phyloP scores from a whole-genome alignment of 2,329 filamentous ascomycete species.

The Ceratocystiopsis minuta region DNA sequence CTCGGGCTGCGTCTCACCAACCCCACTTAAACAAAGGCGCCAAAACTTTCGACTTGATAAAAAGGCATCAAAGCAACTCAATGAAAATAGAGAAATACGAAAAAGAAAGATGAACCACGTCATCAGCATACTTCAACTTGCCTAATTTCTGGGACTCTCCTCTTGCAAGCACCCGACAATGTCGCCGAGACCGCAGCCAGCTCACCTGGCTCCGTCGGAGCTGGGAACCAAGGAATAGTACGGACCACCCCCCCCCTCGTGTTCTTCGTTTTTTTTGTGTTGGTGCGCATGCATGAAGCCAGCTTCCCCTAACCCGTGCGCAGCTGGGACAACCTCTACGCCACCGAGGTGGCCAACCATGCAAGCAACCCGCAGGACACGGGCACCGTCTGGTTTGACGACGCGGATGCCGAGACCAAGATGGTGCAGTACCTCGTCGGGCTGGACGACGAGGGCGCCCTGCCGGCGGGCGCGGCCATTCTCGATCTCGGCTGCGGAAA shows the following conservation, averaged over 20 bases:
- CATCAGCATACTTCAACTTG: too few relatives aligned
- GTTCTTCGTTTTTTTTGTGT: not conserved
- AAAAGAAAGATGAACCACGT: too few relatives aligned
- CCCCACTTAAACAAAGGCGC: too few relatives aligned
- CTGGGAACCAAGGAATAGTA: conserved; percentile 88
- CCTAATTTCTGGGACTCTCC: too few relatives aligned
- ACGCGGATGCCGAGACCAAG: conserved; percentile 72
- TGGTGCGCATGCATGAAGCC: too few relatives aligned
- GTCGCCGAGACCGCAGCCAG: conserved; percentile 24
- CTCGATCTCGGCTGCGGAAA: conserved; percentile 91
- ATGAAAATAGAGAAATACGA: too few relatives aligned
- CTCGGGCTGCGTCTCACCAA: too few relatives aligned
- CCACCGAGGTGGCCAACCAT: conserved; percentile 53
- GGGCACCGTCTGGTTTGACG: conserved; percentile 92
- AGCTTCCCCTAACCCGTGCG: too few relatives aligned
- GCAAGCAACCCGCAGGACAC: conserved; percentile 54
- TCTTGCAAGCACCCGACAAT: too few relatives aligned
- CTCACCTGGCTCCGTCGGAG: conserved; percentile 54
- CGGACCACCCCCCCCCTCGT: conserved; percentile 14
- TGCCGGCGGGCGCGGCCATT: conserved; percentile 30
- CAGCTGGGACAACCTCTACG: conserved; percentile 65
- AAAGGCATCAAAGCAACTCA: too few relatives aligned
- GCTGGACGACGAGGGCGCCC: conserved; percentile 10
- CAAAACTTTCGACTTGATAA: too few relatives aligned
- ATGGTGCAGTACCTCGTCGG: conserved; percentile 49